Evolutionary conservation across 371 early-diverging fungal species (phyloP).

Genomic region (Basidiobolus meristosporus): DNA sequence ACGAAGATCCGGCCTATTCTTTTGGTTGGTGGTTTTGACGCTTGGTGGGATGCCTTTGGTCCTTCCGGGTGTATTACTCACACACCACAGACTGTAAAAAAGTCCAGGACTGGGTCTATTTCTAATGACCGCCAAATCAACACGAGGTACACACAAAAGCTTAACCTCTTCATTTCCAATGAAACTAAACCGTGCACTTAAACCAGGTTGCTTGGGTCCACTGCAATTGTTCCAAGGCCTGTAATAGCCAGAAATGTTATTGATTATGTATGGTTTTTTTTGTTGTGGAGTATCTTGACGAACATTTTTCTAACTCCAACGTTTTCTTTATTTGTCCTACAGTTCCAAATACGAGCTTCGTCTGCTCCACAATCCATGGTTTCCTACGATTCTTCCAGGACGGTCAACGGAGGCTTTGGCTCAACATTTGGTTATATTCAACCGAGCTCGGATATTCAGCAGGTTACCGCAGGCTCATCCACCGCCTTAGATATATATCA

Average conservation of each 20-base stretch:
- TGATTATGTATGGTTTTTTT: constrained; percentile 4
- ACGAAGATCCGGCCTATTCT: constrained; percentile 31
- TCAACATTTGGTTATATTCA: constrained; percentile 3
- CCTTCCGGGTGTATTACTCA: constrained; percentile 14
- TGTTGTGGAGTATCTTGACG: too few species aligned
- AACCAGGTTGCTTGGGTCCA: too few species aligned
- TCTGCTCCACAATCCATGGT: too few species aligned
- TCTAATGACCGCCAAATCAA: constrained; percentile 2
- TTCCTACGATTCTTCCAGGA: background rate
- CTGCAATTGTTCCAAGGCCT: constrained; percentile 3
- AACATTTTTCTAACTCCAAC: background rate
- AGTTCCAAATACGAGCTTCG: too few species aligned
- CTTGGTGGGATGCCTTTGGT: constrained; percentile 32
- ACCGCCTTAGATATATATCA: background rate
- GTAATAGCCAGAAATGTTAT: constrained; percentile 6
- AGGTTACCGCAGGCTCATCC: background rate
- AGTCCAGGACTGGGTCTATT: background rate
- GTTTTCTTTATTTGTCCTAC: background rate
- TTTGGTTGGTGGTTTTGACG: constrained; percentile 57
- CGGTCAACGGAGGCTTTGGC: constrained; percentile 5
- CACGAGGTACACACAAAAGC: background rate
- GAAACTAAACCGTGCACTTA: too few species aligned
- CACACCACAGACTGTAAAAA: constrained; percentile 2
- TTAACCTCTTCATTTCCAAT: background rate
- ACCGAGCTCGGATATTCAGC: constrained; percentile 3